A percentile compares a stretch with the other conserved stretches of the same genome.
These are phyloP conservation scores for Discostella stelligeroides DNA, from an alignment of 108 stramenopile species.

Conservation along the genomic window DNA sequence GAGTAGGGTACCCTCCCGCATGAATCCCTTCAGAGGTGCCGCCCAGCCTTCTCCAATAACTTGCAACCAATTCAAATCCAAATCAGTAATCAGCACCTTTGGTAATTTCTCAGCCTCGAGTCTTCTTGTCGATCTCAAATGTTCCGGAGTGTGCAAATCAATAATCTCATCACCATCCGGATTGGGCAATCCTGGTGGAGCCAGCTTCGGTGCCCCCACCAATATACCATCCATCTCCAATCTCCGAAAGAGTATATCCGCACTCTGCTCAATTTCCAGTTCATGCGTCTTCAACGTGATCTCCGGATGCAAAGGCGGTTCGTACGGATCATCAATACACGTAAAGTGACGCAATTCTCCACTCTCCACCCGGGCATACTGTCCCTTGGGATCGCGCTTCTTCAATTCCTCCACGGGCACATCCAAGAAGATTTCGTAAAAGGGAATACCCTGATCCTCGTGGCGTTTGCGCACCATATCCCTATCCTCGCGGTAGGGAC, in stretches of 20 bases:
- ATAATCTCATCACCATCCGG: slow-evolving; percentile 96
- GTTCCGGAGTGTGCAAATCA: slow-evolving; percentile 87
- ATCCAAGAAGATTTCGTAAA: slow-evolving; percentile 98
- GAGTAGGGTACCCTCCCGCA: slow-evolving; percentile 96
- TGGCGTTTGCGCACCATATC: slow-evolving; percentile 94
- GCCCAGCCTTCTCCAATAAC: slow-evolving; percentile 99
- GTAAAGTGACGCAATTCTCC: slow-evolving; percentile 98
- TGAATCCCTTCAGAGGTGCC: slow-evolving; percentile 96
- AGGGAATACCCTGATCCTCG: slow-evolving; percentile 96
- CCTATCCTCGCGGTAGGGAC: slow-evolving; percentile 92
- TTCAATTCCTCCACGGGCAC: slow-evolving; percentile 93
- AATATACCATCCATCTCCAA: slow-evolving; percentile 93
- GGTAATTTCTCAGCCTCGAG: slow-evolving; percentile 89
- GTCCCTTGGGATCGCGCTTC: slow-evolving; percentile 89
- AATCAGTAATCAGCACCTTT: slow-evolving; percentile 94
- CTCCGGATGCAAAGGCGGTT: slow-evolving; percentile 91
- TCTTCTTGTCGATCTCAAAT: slow-evolving; percentile 52
- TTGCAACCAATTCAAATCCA: slow-evolving; percentile 98
- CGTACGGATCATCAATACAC: slow-evolving; percentile 98
- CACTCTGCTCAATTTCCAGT: slow-evolving; percentile 91
- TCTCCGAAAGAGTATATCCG: slow-evolving; percentile 82
- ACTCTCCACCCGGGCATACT: slow-evolving; percentile 82
- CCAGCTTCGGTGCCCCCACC: slow-evolving; percentile 89
- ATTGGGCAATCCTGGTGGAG: slow-evolving; percentile 91
- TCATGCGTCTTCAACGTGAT: slow-evolving; percentile 92